Conservation (phyloP, 768 basidiomycete species). For the Boletales sp. region DNA sequence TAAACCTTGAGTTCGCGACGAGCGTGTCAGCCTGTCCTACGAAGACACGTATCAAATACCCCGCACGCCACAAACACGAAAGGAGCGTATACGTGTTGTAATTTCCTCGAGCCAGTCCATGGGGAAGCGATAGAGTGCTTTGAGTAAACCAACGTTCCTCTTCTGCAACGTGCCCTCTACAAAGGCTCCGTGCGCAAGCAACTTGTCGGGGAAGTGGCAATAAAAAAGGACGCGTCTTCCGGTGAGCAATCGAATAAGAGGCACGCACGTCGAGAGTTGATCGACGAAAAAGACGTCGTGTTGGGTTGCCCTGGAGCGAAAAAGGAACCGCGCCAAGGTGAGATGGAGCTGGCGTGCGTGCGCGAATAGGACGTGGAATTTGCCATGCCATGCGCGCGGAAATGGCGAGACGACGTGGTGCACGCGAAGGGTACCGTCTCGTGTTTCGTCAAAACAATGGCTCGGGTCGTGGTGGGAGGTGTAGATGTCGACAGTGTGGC, state of each 20-base stretch:
- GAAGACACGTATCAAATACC: neutral
- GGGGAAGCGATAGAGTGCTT: slow-evolving; percentile 77
- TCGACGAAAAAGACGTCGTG: slow-evolving; percentile 93
- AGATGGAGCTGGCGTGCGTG: slow-evolving; percentile 88
- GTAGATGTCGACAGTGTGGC: slow-evolving; percentile 85
- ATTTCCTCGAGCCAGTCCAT: slow-evolving; percentile 89
- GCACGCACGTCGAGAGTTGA: slow-evolving; percentile 90
- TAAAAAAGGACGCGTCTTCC: slow-evolving; percentile 91
- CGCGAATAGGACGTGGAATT: slow-evolving; percentile 86
- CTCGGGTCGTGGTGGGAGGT: slow-evolving; percentile 88
- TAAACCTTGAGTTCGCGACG: slow-evolving; percentile 90
- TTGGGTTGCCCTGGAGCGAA: slow-evolving; percentile 39
- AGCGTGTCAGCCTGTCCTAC: slow-evolving; percentile 87
- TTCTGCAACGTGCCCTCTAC: slow-evolving; percentile 49
- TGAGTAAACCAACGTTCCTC: slow-evolving; percentile 49
- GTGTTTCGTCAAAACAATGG: slow-evolving; percentile 93
- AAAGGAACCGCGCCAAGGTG: slow-evolving; percentile 48
- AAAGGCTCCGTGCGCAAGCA: slow-evolving; percentile 68
- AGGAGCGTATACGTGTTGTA: slow-evolving; percentile 67
- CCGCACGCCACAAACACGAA: neutral
- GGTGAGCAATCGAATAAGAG: slow-evolving; percentile 65
- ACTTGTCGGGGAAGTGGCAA: slow-evolving; percentile 96
- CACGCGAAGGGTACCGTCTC: slow-evolving; percentile 79
- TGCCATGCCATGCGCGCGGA: slow-evolving; percentile 75
- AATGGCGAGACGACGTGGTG: slow-evolving; percentile 70